Conservation (phyloP, 2,329 filamentous ascomycete genomes). For the Phyllosticta ampelicida region DNA sequence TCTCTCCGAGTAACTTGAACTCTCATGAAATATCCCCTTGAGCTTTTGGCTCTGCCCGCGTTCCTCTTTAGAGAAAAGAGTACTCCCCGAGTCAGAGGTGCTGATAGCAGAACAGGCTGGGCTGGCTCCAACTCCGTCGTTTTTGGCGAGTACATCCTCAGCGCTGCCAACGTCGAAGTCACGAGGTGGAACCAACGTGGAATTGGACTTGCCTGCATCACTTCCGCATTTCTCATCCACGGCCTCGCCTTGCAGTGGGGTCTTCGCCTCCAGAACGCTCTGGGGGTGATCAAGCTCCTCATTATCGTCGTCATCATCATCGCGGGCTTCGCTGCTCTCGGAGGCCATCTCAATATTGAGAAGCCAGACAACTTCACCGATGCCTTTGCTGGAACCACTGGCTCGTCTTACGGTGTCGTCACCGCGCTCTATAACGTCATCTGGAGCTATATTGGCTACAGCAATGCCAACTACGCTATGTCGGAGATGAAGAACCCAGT, state of each 20-base stretch:
- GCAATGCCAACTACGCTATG: constrained; percentile 56
- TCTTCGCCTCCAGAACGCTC: constrained; percentile 54
- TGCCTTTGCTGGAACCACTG: constrained; percentile 55
- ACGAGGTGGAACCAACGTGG: constrained; percentile 57
- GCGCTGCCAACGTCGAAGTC: constrained; percentile 52
- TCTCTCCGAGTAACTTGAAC: not conserved
- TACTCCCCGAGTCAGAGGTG: not conserved
- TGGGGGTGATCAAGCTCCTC: constrained; percentile 55
- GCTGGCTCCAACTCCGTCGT: constrained; percentile 57
- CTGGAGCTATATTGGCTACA: constrained; percentile 59
- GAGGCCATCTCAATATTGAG: constrained; percentile 49
- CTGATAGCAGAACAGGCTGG: constrained; percentile 33
- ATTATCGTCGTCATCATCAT: constrained; percentile 56
- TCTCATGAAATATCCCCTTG: not conserved
- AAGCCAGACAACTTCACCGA: constrained; percentile 53
- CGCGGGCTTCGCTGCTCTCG: constrained; percentile 49
- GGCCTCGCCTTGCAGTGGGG: constrained; percentile 55
- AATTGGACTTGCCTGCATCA: constrained; percentile 56
- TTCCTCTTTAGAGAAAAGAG: not conserved
- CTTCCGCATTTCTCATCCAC: constrained; percentile 54
- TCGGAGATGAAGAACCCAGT: constrained; percentile 57
- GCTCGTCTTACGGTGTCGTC: constrained; percentile 56
- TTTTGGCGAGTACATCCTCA: constrained; percentile 60
- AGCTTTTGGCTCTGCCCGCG: not conserved
- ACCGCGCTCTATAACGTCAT: constrained; percentile 63